phyloP scores from a whole-genome alignment of 495 filamentous ascomycete genomes.

The Cenococcum geophilum region DNA sequence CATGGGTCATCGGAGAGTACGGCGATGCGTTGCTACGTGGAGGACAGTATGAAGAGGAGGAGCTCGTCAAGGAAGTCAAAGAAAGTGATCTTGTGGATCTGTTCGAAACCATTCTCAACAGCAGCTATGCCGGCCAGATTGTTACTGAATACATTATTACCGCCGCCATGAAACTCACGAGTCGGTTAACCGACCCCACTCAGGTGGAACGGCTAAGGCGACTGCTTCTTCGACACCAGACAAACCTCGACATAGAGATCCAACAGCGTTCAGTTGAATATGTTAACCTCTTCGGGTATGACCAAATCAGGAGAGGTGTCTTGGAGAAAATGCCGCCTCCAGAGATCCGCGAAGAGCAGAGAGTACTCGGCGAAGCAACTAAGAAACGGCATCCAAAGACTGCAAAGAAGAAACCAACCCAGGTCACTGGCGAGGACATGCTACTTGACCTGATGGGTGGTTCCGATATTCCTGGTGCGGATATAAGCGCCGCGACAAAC shows the following conservation, averaged over 20 bases:
- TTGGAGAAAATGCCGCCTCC: conserved; percentile 96
- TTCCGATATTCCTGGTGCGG: conserved; percentile 52
- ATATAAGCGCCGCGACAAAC: conserved; percentile 48
- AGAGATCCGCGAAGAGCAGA: conserved; percentile 88
- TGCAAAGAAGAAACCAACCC: conserved; percentile 62
- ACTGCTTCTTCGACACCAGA: conserved; percentile 65
- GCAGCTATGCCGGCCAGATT: conserved; percentile 81
- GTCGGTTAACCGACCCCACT: conserved; percentile 70
- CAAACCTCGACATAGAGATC: conserved; percentile 86
- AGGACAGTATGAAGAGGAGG: conserved; percentile 92
- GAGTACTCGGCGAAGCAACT: conserved; percentile 78
- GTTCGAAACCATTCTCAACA: conserved; percentile 85
- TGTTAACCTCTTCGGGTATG: conserved; percentile 82
- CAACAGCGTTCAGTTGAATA: conserved; percentile 96
- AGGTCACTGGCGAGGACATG: conserved; percentile 82
- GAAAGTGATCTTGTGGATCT: conserved; percentile 88
- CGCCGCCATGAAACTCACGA: conserved; percentile 90
- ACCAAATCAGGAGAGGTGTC: conserved; percentile 81
- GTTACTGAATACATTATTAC: conserved; percentile 94
- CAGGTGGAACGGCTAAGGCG: conserved; percentile 81
- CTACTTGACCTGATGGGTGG: conserved; percentile 91
- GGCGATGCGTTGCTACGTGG: conserved; percentile 81
- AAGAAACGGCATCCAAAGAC: conserved; percentile 72
- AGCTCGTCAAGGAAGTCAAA: conserved; percentile 80
- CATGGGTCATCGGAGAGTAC: conserved; percentile 99